Percentiles rank a stretch among this genome's conserved stretches.
Conservation (phyloP, 192 early-diverging fungal species). For the Umbelopsis sp. region DNA sequence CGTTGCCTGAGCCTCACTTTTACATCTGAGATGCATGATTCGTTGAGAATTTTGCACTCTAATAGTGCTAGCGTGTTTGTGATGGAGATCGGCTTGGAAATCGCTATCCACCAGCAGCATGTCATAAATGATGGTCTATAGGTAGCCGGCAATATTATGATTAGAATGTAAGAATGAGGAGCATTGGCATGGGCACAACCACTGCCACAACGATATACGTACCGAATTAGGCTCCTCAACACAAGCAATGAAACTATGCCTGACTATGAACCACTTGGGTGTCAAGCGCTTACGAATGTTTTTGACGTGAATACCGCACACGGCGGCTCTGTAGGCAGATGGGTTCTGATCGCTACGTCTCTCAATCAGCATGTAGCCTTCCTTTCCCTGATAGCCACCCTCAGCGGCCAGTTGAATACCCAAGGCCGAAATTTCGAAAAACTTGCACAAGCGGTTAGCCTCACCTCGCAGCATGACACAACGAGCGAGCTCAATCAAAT, state of each 20-base stretch:
- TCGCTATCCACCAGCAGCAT: conserved; percentile 47
- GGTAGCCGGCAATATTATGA: not conserved
- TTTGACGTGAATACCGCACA: conserved; percentile 6
- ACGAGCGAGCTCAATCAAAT: conserved; percentile 43
- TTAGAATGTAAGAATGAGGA: not conserved
- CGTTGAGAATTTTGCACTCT: conserved; percentile 55
- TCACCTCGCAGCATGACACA: conserved; percentile 42
- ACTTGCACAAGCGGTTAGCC: conserved; percentile 51
- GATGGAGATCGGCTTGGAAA: conserved; percentile 40
- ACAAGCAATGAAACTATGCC: conserved; percentile 59
- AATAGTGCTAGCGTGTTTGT: conserved; percentile 30
- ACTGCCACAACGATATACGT: conserved; percentile 22
- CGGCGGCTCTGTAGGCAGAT: not conserved
- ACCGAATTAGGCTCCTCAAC: conserved; percentile 48
- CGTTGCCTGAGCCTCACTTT: conserved; percentile 61
- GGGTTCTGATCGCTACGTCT: conserved; percentile 53
- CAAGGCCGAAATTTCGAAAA: conserved; percentile 52
- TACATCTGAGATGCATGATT: conserved; percentile 64
- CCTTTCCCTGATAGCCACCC: conserved; percentile 64
- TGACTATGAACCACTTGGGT: conserved; percentile 71
- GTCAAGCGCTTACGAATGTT: conserved; percentile 23
- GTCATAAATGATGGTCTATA: conserved; percentile 45
- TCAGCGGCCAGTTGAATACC: conserved; percentile 35
- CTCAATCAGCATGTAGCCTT: conserved; percentile 58
- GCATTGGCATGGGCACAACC: not conserved